Evolutionary conservation across 2,329 filamentous ascomycete genomes (phyloP).

Genomic region (Fragosphaeria purpurea): DNA sequence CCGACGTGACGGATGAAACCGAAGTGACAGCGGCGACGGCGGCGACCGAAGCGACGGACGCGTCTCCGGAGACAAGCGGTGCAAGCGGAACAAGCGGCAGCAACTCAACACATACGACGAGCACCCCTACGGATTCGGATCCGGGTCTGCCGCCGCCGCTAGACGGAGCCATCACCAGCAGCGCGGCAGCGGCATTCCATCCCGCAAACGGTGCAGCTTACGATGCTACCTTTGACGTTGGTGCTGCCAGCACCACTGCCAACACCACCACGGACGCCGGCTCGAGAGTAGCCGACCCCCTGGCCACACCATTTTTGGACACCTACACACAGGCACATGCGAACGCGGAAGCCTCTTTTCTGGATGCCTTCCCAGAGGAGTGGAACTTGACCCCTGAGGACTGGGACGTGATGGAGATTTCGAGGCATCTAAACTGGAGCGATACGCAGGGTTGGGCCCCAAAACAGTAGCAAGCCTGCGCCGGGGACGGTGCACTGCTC

Average conservation of each 20-base stretch:
- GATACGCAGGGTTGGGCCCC: no score
- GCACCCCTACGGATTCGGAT: background rate
- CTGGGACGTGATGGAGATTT: no score
- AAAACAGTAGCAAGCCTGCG: no score
- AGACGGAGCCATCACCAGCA: no score
- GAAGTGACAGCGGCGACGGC: background rate
- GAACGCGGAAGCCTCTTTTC: background rate
- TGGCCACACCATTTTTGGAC: slow-evolving; percentile 1
- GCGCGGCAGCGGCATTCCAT: no score
- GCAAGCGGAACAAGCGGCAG: background rate
- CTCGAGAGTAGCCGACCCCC: slow-evolving; percentile 7
- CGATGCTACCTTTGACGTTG: background rate
- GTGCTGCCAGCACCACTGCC: background rate
- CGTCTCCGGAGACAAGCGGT: background rate
- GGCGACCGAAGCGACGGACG: background rate
- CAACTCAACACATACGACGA: background rate
- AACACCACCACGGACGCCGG: background rate
- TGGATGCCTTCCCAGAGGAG: slow-evolving; percentile 6
- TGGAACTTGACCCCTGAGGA: slow-evolving; percentile 2
- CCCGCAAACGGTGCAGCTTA: background rate
- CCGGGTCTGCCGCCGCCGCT: no score
- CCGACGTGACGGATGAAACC: background rate
- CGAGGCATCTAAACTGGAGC: no score
- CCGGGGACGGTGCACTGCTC: no score
- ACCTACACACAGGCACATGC: background rate